Percentiles rank a stretch among this genome's conserved stretches.
Evolutionary conservation across 768 basidiomycete species (phyloP).

Genomic region (Russula virescens): DNA sequence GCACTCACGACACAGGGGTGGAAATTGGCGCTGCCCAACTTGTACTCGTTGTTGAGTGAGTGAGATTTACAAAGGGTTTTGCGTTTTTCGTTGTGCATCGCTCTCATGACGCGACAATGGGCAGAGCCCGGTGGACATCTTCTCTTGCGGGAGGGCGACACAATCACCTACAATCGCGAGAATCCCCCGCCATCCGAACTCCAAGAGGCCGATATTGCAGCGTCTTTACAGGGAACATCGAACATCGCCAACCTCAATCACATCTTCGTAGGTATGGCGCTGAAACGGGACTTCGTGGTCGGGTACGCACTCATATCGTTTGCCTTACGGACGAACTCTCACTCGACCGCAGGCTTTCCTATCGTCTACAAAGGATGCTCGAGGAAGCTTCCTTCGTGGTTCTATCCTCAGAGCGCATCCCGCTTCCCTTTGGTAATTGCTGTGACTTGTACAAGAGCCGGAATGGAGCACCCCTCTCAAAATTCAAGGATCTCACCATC

Average conservation of each 20-base stretch:
- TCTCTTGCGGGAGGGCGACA: not conserved
- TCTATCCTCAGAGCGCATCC: not conserved
- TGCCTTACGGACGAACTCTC: not conserved
- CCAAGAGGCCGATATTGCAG: not conserved
- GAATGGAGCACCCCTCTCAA: not conserved
- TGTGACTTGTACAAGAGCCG: not conserved
- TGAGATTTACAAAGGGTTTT: not conserved
- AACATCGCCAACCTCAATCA: not conserved
- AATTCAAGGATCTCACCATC: not conserved
- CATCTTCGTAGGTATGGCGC: not conserved
- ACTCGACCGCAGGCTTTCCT: not conserved
- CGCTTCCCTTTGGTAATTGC: not conserved
- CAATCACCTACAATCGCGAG: not conserved
- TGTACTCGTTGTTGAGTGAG: not conserved
- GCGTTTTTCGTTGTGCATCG: too few species aligned
- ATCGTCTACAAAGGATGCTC: not conserved
- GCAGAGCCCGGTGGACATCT: constrained; percentile 5
- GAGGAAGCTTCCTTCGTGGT: not conserved
- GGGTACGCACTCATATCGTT: not conserved
- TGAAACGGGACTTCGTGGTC: not conserved
- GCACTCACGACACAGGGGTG: not conserved
- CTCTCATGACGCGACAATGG: not conserved
- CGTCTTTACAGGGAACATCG: not conserved
- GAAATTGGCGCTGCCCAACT: not conserved
- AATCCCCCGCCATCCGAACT: not conserved